Base-by-base conservation (phyloP, 495 filamentous ascomycete genomes). In the Aspergillus kassunensis region DNA sequence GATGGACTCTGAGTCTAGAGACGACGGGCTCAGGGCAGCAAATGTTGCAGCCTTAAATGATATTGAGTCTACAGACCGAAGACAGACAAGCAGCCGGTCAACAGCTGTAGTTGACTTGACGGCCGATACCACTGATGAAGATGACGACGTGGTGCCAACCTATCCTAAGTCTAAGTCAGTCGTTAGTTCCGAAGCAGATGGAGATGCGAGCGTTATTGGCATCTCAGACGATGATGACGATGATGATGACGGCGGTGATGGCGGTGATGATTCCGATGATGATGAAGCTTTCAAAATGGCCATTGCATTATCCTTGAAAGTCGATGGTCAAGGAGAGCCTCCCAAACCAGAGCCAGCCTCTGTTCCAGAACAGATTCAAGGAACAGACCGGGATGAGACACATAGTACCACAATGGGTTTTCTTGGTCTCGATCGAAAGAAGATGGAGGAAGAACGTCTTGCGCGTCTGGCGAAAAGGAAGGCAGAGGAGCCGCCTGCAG, bases 391-490 rank as follows among this genome's bases (percentile, higher is more conserved):
- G 35, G 18, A 15, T 42, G 2, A 47, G 15, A 12, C 30, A n/a
- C 6, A 44, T 12, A 43, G 44, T 65, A 24, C 18, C 18, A 10
- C 12, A 7, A 9, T 20, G 10, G 63, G 73, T 5, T 35, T 81
- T 0, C 45, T 76, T 3, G 83, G 81, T 0, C 64, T 91, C 0
- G 78, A 95, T 65, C 80, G 91, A 9, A 88, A 86, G 63, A 75
- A 84, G 53, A 93, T 96, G 89, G 92, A 97, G 57, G 72, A 84
- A 59, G 92, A 95, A 59, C 80, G 92, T 18, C 76, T 96, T 8
- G 85, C 84, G 15, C 78, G 91, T 31, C 52, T 79, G 5, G 67
- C 71, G 16, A 87, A 87, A 57, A 73, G 84, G 52, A 83, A 86
- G 63, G 69, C 77, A n/a, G 64, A 66, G 47, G 55, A 59, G 12